Base-by-base conservation (phyloP, 805 yeast species). In the Metschnikowia henanensis region DNA sequence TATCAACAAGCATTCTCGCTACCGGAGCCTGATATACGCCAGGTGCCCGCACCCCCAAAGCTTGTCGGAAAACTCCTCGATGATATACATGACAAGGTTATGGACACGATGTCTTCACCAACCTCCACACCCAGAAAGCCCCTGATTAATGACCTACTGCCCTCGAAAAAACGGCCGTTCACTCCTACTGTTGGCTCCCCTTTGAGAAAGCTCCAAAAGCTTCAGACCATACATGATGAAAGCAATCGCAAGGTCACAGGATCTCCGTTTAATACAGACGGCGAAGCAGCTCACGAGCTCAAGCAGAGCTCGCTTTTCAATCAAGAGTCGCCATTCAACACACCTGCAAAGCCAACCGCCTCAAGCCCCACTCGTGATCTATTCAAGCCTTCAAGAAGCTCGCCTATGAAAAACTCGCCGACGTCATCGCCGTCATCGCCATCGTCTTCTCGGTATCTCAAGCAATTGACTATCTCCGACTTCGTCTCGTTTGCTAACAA, bases 1-100 rank as follows among this genome's bases (percentile, higher is more conserved):
- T 71, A 76, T 33, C 64, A 65, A 10, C 62, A 66, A 9, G 62
- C 62, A 28, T 64, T 77, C 33, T 61, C 70, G 3, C 65, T 80
- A 7, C 76, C 84, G 0, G 65, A 66, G 3, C 86, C 84, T 6
- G 65, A 65, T 26, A 39, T 68, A 29, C 73, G 71, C 36, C 73
- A 72, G 48, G 75, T 85, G 1, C 92, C 94, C 0, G 61, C 83
- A 3, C 86, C 82, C 12, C 68, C 78, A 22, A 61, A 63, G 39
- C 57, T 66, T 12, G 64, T 77, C 1, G 56, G 62, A 3, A 66
- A 72, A 28, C 55, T 79, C 6, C 54, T 83, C 7, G 65, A 57
- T 9, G 75, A 76, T 19, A 78, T 83, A 42, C 64, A 75, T 30
- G 71, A 60, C 28, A 64, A 65, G 22, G 61, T 75, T 18, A 53